phyloP scores from a whole-genome alignment of 805 yeast genomes.

The Candida saitoana region DNA sequence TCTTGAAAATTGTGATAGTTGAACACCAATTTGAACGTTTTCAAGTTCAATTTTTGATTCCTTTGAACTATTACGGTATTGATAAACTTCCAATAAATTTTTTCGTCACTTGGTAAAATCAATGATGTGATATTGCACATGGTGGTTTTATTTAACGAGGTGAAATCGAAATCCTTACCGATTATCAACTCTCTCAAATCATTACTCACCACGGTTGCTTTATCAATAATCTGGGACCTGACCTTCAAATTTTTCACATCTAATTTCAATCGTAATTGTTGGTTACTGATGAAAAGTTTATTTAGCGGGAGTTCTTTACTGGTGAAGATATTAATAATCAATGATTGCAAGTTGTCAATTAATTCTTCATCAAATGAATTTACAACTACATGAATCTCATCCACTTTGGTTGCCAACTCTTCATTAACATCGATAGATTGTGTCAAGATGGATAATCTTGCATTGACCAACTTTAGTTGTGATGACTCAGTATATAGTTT shows the following conservation, averaged over 20 bases:
- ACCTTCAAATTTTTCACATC: slow-evolving; percentile 7
- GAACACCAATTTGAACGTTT: slow-evolving; percentile 24
- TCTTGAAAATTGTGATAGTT: slow-evolving; percentile 12
- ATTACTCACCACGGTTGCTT: slow-evolving; percentile 6
- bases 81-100: slow-evolving; percentile 15
- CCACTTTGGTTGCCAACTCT: slow-evolving; percentile 15
- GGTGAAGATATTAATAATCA: slow-evolving; percentile 2
- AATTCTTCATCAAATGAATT: slow-evolving; percentile 6
- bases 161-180: slow-evolving; percentile 3
- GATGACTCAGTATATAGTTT: slow-evolving; percentile 3
- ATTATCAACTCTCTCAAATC: slow-evolving; percentile 8
- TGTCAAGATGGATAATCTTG: slow-evolving; percentile 23
- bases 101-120: slow-evolving; percentile 13
- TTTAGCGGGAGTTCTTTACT: slow-evolving; percentile 4
- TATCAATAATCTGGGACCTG: slow-evolving; percentile 18
- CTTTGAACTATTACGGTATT: slow-evolving; percentile 3
- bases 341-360: slow-evolving; percentile 4
- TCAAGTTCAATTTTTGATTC: slow-evolving; percentile 9
- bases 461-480: slow-evolving; percentile 24
- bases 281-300: slow-evolving; percentile 18
- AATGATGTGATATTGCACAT: slow-evolving; percentile 10
- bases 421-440: slow-evolving; percentile 25
- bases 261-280: slow-evolving; percentile 11
- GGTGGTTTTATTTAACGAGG: not conserved
- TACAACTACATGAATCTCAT: slow-evolving; percentile 17